Percentiles rank a stretch among this genome's conserved stretches.
Conservation (phyloP, 352 stramenopile genomes). For the Globisporangium emineosum region DNA sequence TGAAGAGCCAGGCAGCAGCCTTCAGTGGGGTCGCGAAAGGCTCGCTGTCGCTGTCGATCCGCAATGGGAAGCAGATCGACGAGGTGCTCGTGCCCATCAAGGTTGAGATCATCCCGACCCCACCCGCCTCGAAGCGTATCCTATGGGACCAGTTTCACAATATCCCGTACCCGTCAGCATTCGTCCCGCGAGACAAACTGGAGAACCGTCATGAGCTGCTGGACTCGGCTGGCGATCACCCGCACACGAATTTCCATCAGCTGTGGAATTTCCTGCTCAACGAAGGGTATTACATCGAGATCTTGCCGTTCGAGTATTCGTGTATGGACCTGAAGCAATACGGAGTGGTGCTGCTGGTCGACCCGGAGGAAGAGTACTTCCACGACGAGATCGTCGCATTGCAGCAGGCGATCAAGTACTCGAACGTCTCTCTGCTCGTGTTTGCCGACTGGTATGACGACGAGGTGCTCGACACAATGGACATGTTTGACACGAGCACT, state of each 20-base stretch:
- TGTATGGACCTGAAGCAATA: slow-evolving; percentile 70
- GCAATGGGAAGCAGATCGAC: slow-evolving; percentile 35
- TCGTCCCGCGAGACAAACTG: slow-evolving; percentile 75
- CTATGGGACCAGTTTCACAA: slow-evolving; percentile 90
- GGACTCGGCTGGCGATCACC: slow-evolving; percentile 76
- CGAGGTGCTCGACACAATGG: slow-evolving; percentile 47
- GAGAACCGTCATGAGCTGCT: slow-evolving; percentile 62
- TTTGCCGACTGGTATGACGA: slow-evolving; percentile 84
- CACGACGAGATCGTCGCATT: slow-evolving; percentile 58
- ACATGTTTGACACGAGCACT: slow-evolving; percentile 83
- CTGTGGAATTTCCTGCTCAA: slow-evolving; percentile 70
- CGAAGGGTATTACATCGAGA: slow-evolving; percentile 75
- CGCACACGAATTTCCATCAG: slow-evolving; percentile 85
- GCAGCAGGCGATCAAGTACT: slow-evolving; percentile 55
- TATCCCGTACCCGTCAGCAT: slow-evolving; percentile 82
- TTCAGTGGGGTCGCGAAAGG: slow-evolving; percentile 44
- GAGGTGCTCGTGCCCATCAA: slow-evolving; percentile 42
- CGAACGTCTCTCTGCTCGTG: slow-evolving; percentile 67
- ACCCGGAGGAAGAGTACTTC: slow-evolving; percentile 82
- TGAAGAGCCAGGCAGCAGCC: slow-evolving; percentile 37
- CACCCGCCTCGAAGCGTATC: slow-evolving; percentile 44
- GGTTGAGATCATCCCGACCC: slow-evolving; percentile 49
- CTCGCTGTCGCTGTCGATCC: slow-evolving; percentile 41
- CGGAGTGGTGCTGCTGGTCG: slow-evolving; percentile 74
- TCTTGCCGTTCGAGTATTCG: slow-evolving; percentile 76